phyloP scores from a whole-genome alignment of 352 stramenopile species.

The Peronospora farinosa region DNA sequence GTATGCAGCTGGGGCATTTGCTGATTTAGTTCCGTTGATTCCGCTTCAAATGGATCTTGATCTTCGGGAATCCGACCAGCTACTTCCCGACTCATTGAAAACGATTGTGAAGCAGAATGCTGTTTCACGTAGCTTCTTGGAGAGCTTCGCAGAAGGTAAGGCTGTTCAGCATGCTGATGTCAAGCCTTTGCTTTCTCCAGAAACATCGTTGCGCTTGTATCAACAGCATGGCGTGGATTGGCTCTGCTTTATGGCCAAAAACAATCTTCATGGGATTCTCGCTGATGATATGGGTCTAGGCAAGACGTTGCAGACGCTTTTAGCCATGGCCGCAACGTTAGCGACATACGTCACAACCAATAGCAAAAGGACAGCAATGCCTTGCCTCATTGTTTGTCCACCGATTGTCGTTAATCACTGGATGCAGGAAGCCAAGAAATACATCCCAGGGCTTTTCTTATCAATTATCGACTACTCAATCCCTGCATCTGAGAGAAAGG shows the following conservation, averaged over 20 bases:
- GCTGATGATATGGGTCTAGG: constrained; percentile 88
- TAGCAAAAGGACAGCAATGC: neutral
- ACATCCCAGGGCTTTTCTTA: constrained; percentile 62
- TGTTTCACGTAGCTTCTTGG: constrained; percentile 59
- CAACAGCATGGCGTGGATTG: constrained; percentile 78
- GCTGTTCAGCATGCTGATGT: constrained; percentile 42
- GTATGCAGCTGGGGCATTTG: constrained; percentile 57
- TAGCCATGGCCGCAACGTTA: constrained; percentile 74
- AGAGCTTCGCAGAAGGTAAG: constrained; percentile 54
- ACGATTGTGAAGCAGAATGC: constrained; percentile 42
- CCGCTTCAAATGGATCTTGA: constrained; percentile 69
- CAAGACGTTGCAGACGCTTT: constrained; percentile 94
- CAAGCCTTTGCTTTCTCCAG: constrained; percentile 21
- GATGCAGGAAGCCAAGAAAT: constrained; percentile 86
- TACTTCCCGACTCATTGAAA: constrained; percentile 12
- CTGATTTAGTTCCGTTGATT: constrained; percentile 60
- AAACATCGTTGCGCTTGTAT: constrained; percentile 50
- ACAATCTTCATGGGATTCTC: constrained; percentile 74
- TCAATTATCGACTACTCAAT: constrained; percentile 77
- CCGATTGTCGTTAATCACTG: constrained; percentile 93
- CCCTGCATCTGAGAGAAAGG: constrained; percentile 37
- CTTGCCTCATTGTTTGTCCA: constrained; percentile 90
- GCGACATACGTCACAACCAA: constrained; percentile 1
- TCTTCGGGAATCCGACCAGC: constrained; percentile 3
- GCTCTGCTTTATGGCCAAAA: constrained; percentile 60